phyloP scores from a whole-genome alignment of 2,329 filamentous ascomycete genomes.

The Colletotrichum navitas region DNA sequence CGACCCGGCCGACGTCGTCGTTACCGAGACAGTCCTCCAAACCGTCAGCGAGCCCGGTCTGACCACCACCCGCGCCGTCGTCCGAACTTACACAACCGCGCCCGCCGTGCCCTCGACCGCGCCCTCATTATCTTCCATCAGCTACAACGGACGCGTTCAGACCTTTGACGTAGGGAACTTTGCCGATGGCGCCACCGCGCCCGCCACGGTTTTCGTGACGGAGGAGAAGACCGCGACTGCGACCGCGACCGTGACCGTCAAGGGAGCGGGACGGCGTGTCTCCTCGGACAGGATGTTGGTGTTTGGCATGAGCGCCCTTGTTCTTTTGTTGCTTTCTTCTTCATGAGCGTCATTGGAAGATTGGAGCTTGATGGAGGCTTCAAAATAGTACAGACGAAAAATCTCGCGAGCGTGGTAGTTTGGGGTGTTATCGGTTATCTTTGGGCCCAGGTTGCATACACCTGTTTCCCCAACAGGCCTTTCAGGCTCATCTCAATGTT shows the following conservation, averaged over 20 bases:
- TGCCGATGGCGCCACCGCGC: constrained; percentile 13
- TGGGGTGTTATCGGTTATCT: background rate
- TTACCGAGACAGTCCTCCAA: constrained; percentile 26
- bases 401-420: background rate
- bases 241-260: constrained; percentile 18
- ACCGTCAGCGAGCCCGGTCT: constrained; percentile 16
- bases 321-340: constrained; percentile 28
- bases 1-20: constrained; percentile 19
- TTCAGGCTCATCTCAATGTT: background rate
- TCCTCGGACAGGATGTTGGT: constrained; percentile 23
- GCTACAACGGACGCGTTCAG: constrained; percentile 9
- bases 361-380: background rate
- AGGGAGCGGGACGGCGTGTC: constrained; percentile 17
- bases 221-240: constrained; percentile 23
- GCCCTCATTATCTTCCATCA: too few species aligned
- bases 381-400: background rate
- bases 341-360: background rate
- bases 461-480: background rate
- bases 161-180: constrained; percentile 25
- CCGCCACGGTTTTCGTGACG: constrained; percentile 23
- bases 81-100: constrained; percentile 23
- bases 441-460: background rate
- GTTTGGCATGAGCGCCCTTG: constrained; percentile 9
- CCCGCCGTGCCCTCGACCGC: constrained; percentile 23
- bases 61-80: constrained; percentile 26